Evolutionary conservation across 2,329 filamentous ascomycete genomes (phyloP).

Genomic region (Pyricularia grisea): DNA sequence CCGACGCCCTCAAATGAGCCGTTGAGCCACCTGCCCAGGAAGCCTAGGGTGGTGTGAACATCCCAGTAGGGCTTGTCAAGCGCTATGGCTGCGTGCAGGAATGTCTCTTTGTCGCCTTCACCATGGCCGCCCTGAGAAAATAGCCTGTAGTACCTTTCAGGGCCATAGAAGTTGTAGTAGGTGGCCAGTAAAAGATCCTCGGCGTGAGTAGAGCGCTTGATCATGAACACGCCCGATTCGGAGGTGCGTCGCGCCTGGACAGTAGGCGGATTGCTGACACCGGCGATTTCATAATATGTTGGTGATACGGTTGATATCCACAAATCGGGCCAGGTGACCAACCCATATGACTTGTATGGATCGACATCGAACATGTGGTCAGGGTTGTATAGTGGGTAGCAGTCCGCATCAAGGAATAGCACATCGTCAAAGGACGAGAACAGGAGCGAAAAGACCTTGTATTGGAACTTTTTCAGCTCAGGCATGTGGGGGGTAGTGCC

Average conservation of each 20-base stretch:
- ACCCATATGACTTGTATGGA: constrained; percentile 39
- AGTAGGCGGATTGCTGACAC: constrained; percentile 20
- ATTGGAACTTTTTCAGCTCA: constrained; percentile 35
- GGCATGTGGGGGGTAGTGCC: constrained; percentile 11
- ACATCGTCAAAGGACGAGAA: constrained; percentile 50
- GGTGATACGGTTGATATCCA: constrained; percentile 32
- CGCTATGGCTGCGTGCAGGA: constrained; percentile 31
- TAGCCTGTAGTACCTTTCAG: constrained; percentile 38
- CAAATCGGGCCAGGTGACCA: constrained; percentile 50
- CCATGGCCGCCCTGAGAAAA: constrained; percentile 31
- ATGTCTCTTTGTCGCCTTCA: constrained; percentile 39
- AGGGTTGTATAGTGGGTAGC: constrained; percentile 32
- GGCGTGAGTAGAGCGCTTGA: constrained; percentile 36
- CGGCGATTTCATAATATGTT: constrained; percentile 33
- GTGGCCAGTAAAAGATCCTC: constrained; percentile 36
- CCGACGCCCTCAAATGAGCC: constrained; percentile 14
- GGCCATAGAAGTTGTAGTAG: constrained; percentile 48
- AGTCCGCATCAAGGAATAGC: constrained; percentile 49
- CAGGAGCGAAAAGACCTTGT: constrained; percentile 46
- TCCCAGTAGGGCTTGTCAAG: constrained; percentile 29
- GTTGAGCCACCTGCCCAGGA: constrained; percentile 22
- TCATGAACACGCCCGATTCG: constrained; percentile 38
- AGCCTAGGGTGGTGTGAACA: constrained; percentile 21
- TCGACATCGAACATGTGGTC: constrained; percentile 36
- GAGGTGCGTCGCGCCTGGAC: constrained; percentile 22